Conservation (phyloP, 495 filamentous ascomycete species). For the Penicillium bialowiezense region DNA sequence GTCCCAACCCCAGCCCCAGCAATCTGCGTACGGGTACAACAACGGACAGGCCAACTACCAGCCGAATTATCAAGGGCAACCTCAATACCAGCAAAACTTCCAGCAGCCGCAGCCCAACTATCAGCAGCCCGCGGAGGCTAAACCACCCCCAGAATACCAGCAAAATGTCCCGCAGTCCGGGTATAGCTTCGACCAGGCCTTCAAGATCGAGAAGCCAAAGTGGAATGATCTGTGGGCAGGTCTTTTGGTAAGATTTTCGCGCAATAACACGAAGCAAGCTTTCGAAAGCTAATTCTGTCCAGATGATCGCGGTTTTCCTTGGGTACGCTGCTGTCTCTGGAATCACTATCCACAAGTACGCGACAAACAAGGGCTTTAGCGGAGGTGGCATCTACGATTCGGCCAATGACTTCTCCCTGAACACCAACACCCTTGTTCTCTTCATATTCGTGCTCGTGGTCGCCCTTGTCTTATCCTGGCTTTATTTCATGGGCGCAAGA, state of each 20-base stretch:
- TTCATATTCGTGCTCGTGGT: conserved; percentile 73
- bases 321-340: conserved; percentile 79
- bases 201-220: conserved; percentile 77
- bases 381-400: conserved; percentile 73
- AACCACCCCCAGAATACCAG: conserved; percentile 24
- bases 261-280: not conserved
- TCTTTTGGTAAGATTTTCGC: conserved; percentile 53
- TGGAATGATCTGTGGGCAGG: conserved; percentile 89
- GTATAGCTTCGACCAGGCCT: conserved; percentile 67
- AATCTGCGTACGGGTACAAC: conserved; percentile 8
- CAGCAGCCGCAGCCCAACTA: conserved; percentile 23
- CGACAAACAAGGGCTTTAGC: conserved; percentile 60
- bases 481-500: conserved; percentile 73
- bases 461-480: conserved; percentile 69
- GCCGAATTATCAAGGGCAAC: conserved; percentile 21
- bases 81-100: conserved; percentile 24
- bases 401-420: conserved; percentile 59
- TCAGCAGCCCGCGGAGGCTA: conserved; percentile 20
- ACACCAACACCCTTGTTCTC: conserved; percentile 81
- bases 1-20: conserved; percentile 12
- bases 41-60: conserved; percentile 14
- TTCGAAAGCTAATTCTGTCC: conserved; percentile 3
- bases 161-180: conserved; percentile 31
- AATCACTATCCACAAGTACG: conserved; percentile 73
- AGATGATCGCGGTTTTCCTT: conserved; percentile 69